Percentiles rank a stretch among this genome's conserved stretches.
Evolutionary conservation across 306 rosid genomes (phyloP).

Genomic region (Cyamopsis tetragonoloba): DNA sequence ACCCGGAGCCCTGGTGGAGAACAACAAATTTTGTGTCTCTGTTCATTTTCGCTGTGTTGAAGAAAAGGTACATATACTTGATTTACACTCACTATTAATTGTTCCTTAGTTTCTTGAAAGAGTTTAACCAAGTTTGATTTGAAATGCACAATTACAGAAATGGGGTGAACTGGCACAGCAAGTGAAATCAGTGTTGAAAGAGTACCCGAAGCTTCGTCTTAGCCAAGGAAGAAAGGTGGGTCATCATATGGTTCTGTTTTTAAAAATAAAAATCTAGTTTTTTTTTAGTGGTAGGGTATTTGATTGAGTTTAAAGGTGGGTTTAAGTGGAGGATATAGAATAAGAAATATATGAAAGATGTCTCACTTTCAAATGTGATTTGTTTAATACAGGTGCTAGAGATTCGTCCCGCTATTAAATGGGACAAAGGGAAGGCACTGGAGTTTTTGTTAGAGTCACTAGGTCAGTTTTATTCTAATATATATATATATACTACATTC

Average conservation of each 20-base stretch:
- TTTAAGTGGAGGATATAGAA: conserved; percentile 5
- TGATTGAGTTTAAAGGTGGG: conserved; percentile 11
- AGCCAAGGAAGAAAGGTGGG: conserved; percentile 91
- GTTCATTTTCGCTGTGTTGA: conserved; percentile 95
- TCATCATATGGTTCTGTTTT: conserved; percentile 23
- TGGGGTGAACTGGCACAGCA: conserved; percentile 75
- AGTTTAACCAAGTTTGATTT: not conserved
- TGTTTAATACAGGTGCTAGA: conserved; percentile 68
- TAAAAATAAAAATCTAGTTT: not conserved
- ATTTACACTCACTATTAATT: too few relatives aligned
- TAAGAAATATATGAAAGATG: conserved; percentile 6
- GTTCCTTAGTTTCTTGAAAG: too few relatives aligned
- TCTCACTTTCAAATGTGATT: conserved; percentile 41
- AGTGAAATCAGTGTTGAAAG: conserved; percentile 81
- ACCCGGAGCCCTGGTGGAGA: conserved; percentile 78
- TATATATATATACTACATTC: too few relatives aligned
- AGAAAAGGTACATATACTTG: conserved; percentile 57
- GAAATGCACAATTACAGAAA: conserved; percentile 42
- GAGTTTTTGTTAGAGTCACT: conserved; percentile 90
- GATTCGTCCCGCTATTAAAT: conserved; percentile 91
- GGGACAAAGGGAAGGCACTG: conserved; percentile 98
- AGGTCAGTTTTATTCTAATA: conserved; percentile 50
- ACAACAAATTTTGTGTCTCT: conserved; percentile 79
- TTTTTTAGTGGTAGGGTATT: conserved; percentile 13
- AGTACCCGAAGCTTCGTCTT: conserved; percentile 76